Percentiles rank a stretch among this genome's conserved stretches.
These are phyloP conservation scores for Ogataea saltuana DNA, from an alignment of 805 yeast genomes.

Conservation along the genomic window DNA sequence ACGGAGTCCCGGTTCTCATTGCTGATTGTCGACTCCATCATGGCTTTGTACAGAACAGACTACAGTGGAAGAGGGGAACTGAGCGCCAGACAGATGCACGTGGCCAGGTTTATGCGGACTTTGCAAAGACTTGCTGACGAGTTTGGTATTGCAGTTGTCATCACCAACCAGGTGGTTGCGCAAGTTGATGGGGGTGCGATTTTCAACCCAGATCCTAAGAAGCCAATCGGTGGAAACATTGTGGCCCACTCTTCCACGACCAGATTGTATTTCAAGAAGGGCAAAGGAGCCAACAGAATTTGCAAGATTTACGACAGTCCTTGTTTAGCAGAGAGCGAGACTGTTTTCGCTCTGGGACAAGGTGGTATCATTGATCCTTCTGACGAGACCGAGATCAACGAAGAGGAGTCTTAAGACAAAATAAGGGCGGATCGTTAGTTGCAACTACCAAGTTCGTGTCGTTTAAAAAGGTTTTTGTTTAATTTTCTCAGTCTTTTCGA, in stretches of 20 bases:
- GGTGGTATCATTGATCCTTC: conserved; percentile 97
- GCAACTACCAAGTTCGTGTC: too few relatives aligned
- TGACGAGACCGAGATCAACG: conserved; percentile 38
- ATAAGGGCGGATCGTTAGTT: too few relatives aligned
- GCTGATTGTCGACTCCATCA: conserved; percentile 92
- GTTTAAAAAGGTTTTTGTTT: too few relatives aligned
- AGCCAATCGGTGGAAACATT: conserved; percentile 98
- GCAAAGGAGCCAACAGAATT: conserved; percentile 86
- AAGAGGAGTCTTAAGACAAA: conserved; percentile 49
- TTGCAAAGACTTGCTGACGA: conserved; percentile 94
- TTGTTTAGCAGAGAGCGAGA: conserved; percentile 92
- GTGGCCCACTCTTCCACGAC: conserved; percentile 97
- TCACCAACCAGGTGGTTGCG: conserved; percentile 95
- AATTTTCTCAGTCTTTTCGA: too few relatives aligned
- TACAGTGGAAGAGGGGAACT: conserved; percentile 94
- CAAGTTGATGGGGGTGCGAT: conserved; percentile 90
- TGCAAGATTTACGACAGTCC: conserved; percentile 97
- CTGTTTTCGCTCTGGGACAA: conserved; percentile 92
- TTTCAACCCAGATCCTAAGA: conserved; percentile 95
- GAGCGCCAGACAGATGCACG: conserved; percentile 91
- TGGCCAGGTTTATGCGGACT: conserved; percentile 89
- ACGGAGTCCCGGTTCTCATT: conserved; percentile 87
- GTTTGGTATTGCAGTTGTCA: conserved; percentile 95
- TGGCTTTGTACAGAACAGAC: conserved; percentile 95
- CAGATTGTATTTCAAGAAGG: conserved; percentile 84